phyloP scores from a whole-genome alignment of 2,329 filamentous ascomycete genomes.

The Penicillium decumbens region DNA sequence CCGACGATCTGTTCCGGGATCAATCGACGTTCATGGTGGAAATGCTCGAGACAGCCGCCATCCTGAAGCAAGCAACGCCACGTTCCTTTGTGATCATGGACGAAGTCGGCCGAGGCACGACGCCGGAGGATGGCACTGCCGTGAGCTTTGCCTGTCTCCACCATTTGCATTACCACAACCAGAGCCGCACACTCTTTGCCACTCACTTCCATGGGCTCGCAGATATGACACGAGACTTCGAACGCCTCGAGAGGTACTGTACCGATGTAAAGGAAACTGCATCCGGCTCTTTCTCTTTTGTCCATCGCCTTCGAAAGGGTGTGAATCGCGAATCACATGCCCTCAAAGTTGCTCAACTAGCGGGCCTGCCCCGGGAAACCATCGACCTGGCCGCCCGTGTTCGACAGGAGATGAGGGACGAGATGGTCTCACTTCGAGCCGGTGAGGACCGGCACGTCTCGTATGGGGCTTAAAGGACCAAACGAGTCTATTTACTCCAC shows the following conservation, averaged over 20 bases:
- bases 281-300: conserved; percentile 70
- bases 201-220: conserved; percentile 88
- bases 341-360: conserved; percentile 85
- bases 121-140: conserved; percentile 83
- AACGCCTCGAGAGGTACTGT: conserved; percentile 69
- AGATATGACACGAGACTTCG: conserved; percentile 63
- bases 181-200: conserved; percentile 79
- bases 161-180: conserved; percentile 73
- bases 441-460: background rate
- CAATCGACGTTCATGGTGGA: conserved; percentile 99
- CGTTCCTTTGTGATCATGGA: conserved; percentile 97
- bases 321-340: conserved; percentile 87
- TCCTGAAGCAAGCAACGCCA: conserved; percentile 76
- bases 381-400: conserved; percentile 63
- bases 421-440: background rate
- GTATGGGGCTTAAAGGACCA: background rate
- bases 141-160: conserved; percentile 85
- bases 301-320: conserved; percentile 74
- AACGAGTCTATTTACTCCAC: background rate
- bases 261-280: conserved; percentile 78
- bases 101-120: conserved; percentile 91
- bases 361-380: conserved; percentile 70
- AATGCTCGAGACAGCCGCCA: conserved; percentile 93
- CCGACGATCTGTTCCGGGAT: conserved; percentile 89
- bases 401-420: conserved; percentile 38